Evolutionary conservation across 2,329 filamentous ascomycete genomes (phyloP), one percentile per base, ranked within the genome.

Genomic region (Aspergillus sp.): DNA sequence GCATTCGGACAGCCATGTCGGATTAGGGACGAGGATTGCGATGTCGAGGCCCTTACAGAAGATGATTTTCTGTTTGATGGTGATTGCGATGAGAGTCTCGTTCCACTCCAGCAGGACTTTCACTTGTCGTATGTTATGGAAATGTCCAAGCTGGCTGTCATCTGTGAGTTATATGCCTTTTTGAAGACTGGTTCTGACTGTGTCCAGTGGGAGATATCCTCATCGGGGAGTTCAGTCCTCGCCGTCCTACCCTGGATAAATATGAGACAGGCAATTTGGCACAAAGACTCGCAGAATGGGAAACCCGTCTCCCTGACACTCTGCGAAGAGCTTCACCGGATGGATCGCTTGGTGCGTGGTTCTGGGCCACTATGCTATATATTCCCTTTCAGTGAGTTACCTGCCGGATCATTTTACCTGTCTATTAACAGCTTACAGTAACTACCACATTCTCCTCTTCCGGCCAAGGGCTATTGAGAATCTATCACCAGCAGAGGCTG

Each of bases 21-120:
- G n/a, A 69, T 66, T 33, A 59, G 66, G 23, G 64, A 64, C 23
- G 64, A 61, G 25, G 66, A 69, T 45, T 68, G 66, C 44, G 67
- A 68, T 49, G 55, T 68, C n/a, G 67, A 66, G 27, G 41, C 50
- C 6, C 64, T 68, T n/a, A 52, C 59, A 1, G 57, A 55, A 31
- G 46, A 35, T 1, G 46, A 49, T 8, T 37, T 49, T 35, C 14
- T 6, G 7, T 49, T 49, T 14, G 46, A 37, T n/a, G 11, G n/a
- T 3, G 27, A 37, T 8, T 37, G 35, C n/a, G 46, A 21, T 17
- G 3, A 25, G 17, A 21, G 4, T 19, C 27, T 49, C 27, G 35
- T 49, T 11, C n/a, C 46, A 7, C 14, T 9, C 11, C 46, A 49
- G 5, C 12, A 11, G 4, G 31, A 37, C 14, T 23, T 35, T 14